Conservation (phyloP, 805 yeast genomes). For the Henningerozyma blattae region DNA sequence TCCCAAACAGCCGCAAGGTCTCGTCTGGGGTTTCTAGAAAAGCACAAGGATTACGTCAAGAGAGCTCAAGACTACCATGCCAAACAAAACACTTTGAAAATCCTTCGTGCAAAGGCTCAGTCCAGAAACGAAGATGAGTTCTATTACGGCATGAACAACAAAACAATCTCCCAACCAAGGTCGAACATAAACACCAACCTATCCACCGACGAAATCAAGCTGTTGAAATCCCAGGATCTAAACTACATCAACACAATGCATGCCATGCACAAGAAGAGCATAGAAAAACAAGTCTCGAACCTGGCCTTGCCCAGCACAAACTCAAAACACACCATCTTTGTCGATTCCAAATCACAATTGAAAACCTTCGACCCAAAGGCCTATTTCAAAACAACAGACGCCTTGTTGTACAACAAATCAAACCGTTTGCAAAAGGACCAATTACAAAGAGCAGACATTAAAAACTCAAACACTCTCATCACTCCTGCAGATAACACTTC, state of each 20-base stretch:
- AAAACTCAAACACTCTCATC: constrained; percentile 11
- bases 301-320: constrained; percentile 28
- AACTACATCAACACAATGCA: constrained; percentile 62
- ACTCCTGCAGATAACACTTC: constrained; percentile 11
- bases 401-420: constrained; percentile 50
- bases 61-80: constrained; percentile 57
- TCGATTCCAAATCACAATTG: constrained; percentile 47
- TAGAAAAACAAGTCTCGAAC: neutral
- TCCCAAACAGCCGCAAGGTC: constrained; percentile 70
- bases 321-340: constrained; percentile 71
- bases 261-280: neutral
- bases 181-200: constrained; percentile 42
- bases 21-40: constrained; percentile 78
- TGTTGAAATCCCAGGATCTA: constrained; percentile 83
- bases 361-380: constrained; percentile 49
- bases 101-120: constrained; percentile 59
- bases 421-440: constrained; percentile 60
- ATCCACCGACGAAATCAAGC: constrained; percentile 62
- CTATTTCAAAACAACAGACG: constrained; percentile 59
- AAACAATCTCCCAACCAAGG: constrained; percentile 28
- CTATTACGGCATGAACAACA: constrained; percentile 77
- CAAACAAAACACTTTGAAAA: constrained; percentile 50
- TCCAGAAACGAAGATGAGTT: constrained; percentile 88
- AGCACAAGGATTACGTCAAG: constrained; percentile 73
- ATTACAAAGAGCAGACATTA: constrained; percentile 30